Evolutionary conservation across 495 filamentous ascomycete genomes (phyloP).

Genomic region (Neurospora tetraspora): DNA sequence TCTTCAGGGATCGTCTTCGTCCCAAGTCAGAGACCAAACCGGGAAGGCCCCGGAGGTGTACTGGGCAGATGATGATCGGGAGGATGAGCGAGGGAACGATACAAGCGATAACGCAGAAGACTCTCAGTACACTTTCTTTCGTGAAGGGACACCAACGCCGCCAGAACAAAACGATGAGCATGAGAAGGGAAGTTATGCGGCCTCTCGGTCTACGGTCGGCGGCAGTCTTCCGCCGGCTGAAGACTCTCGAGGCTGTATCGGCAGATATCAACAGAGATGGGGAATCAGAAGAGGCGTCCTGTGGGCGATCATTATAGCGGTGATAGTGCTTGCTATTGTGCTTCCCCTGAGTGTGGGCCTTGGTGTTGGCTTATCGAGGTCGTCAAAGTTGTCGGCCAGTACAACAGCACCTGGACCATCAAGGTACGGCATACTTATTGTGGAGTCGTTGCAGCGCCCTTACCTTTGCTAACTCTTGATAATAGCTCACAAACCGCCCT

Average conservation of each 20-base stretch:
- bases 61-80: constrained; percentile 21
- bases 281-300: constrained; percentile 15
- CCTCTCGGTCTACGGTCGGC: neutral
- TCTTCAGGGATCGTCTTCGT: constrained; percentile 15
- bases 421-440: constrained; percentile 11
- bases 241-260: neutral
- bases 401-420: neutral
- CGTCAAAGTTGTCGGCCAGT: neutral
- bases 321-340: constrained; percentile 20
- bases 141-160: constrained; percentile 24
- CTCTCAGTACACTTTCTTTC: constrained; percentile 26
- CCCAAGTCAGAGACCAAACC: neutral
- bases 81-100: neutral
- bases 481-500: constrained; percentile 1
- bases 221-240: neutral
- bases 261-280: neutral
- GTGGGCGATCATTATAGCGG: constrained; percentile 15
- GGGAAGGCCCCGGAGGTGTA: constrained; percentile 14
- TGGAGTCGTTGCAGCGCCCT: neutral
- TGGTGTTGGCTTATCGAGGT: constrained; percentile 20
- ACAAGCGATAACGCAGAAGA: neutral
- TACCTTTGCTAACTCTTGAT: neutral
- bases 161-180: constrained; percentile 9
- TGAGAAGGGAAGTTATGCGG: constrained; percentile 8
- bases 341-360: constrained; percentile 31